Percentiles rank a stretch among this genome's conserved stretches.
Evolutionary conservation across 768 basidiomycete genomes (phyloP).

Genomic region (Lepiota venenata): DNA sequence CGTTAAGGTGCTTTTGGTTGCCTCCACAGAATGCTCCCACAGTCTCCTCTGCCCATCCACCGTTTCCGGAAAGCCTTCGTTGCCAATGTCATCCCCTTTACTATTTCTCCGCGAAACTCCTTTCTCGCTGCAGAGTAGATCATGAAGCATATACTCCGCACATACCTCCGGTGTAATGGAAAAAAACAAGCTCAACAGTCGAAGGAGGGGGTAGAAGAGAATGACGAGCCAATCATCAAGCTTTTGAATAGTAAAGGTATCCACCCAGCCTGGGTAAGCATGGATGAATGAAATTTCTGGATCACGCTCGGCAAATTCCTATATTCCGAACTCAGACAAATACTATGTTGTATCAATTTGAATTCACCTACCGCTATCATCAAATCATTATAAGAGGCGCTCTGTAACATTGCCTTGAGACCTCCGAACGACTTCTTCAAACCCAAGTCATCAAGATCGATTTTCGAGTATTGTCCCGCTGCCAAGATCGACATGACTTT

Average conservation of each 20-base stretch:
- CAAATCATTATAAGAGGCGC: slow-evolving; percentile 32
- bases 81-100: slow-evolving; percentile 30
- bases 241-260: slow-evolving; percentile 21
- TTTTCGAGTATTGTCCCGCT: slow-evolving; percentile 25
- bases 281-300: slow-evolving; percentile 37
- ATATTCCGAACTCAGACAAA: slow-evolving; percentile 37
- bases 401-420: slow-evolving; percentile 20
- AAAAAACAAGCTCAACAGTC: slow-evolving; percentile 18
- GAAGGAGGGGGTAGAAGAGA: slow-evolving; percentile 19
- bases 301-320: slow-evolving; percentile 33
- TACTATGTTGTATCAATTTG: slow-evolving; percentile 36
- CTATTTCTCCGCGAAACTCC: slow-evolving; percentile 28
- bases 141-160: slow-evolving; percentile 34
- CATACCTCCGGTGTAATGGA: slow-evolving; percentile 21
- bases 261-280: slow-evolving; percentile 35
- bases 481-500: slow-evolving; percentile 45
- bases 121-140: slow-evolving; percentile 21
- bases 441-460: slow-evolving; percentile 46
- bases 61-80: slow-evolving; percentile 28
- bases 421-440: slow-evolving; percentile 31
- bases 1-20: slow-evolving; percentile 1
- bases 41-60: slow-evolving; percentile 31
- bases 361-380: slow-evolving; percentile 27
- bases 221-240: slow-evolving; percentile 21
- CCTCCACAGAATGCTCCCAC: slow-evolving; percentile 26